These are phyloP conservation scores for Capsicum pubescens DNA, from an alignment of 257 asterid genomes.

Conservation along the genomic window DNA sequence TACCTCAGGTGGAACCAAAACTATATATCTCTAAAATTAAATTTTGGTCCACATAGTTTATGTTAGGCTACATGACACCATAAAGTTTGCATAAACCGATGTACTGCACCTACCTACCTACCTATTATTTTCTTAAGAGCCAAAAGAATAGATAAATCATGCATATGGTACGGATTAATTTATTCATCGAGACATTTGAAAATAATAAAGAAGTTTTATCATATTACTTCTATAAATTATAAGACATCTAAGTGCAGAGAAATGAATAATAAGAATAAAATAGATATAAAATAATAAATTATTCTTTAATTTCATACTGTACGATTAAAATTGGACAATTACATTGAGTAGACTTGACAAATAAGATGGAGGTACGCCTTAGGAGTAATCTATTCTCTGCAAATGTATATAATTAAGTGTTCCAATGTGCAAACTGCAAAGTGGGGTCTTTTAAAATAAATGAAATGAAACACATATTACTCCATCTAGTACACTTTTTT, in stretches of 20 bases:
- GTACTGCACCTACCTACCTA: neutral
- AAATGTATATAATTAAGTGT: neutral
- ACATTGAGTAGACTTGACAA: too few species aligned
- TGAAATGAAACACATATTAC: neutral
- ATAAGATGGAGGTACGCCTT: too few species aligned
- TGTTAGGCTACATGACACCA: neutral
- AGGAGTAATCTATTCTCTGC: too few species aligned
- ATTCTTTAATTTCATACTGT: too few species aligned
- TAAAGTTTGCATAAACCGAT: neutral
- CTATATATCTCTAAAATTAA: neutral
- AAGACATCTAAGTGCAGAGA: too few species aligned
- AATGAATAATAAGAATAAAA: too few species aligned
- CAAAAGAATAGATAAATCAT: too few species aligned
- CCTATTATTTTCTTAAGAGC: neutral
- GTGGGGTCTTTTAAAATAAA: neutral
- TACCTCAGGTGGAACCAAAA: slow-evolving; percentile 19
- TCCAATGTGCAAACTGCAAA: neutral
- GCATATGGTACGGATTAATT: neutral
- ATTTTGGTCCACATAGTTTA: neutral
- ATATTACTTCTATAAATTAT: too few species aligned
- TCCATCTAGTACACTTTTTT: neutral
- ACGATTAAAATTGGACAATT: too few species aligned
- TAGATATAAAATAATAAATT: too few species aligned
- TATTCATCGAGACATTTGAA: neutral
- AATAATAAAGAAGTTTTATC: too few species aligned